Percentiles rank a stretch among this genome's conserved stretches.
These are phyloP conservation scores for Metarhizium guizhouense DNA, from an alignment of 2,329 filamentous ascomycete genomes.

Conservation along the genomic window DNA sequence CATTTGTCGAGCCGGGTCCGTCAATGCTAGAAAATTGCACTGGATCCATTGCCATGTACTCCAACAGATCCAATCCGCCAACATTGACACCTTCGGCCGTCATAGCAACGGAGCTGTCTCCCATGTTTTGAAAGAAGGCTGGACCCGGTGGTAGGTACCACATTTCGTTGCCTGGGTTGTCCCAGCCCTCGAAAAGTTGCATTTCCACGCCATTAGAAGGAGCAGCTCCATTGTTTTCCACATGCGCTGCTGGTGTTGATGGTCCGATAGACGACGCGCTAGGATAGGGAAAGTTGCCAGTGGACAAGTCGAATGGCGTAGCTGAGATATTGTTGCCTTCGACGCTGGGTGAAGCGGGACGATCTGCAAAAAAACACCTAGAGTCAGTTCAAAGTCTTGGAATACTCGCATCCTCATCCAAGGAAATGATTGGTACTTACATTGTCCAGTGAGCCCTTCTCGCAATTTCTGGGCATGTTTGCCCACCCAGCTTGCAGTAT, in stretches of 20 bases:
- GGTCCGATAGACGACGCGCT: slow-evolving; percentile 40
- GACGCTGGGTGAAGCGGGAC: slow-evolving; percentile 20
- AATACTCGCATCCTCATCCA: not conserved
- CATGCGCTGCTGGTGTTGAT: slow-evolving; percentile 36
- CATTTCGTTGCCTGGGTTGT: slow-evolving; percentile 48
- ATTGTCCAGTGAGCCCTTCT: slow-evolving; percentile 29
- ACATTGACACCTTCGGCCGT: slow-evolving; percentile 60
- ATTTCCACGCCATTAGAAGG: slow-evolving; percentile 22
- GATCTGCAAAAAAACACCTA: slow-evolving; percentile 18
- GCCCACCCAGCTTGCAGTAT: slow-evolving; percentile 22
- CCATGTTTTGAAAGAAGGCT: slow-evolving; percentile 57
- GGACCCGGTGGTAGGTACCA: slow-evolving; percentile 58
- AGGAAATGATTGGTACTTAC: slow-evolving; percentile 16
- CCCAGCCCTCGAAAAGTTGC: slow-evolving; percentile 46
- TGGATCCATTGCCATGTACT: slow-evolving; percentile 57
- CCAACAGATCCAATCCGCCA: slow-evolving; percentile 56
- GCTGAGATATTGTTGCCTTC: slow-evolving; percentile 48
- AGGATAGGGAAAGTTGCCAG: slow-evolving; percentile 46
- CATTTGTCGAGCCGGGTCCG: slow-evolving; percentile 12
- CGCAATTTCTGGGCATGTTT: slow-evolving; percentile 30
- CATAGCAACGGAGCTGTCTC: slow-evolving; percentile 53
- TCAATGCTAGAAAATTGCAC: slow-evolving; percentile 30
- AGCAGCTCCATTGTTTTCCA: slow-evolving; percentile 19
- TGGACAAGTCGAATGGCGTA: slow-evolving; percentile 51
- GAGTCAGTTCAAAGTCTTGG: not conserved